Percentiles rank a stretch among this genome's conserved stretches.
Conservation (phyloP, 2,329 filamentous ascomycete species). For the Penicillium sp. region DNA sequence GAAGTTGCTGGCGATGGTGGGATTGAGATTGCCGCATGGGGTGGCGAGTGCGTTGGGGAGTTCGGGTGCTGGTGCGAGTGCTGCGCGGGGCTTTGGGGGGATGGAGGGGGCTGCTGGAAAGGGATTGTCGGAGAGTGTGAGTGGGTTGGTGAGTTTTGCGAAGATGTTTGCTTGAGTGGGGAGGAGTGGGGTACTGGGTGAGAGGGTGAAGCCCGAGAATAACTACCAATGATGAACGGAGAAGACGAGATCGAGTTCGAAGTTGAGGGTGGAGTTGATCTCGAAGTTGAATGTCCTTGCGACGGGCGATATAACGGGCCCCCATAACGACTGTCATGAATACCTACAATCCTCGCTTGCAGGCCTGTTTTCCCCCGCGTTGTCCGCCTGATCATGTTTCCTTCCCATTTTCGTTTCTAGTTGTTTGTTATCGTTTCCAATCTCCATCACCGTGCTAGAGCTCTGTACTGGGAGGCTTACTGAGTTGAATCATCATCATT, state of each 20-base stretch:
- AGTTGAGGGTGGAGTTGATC: background rate
- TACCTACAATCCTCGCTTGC: slow-evolving; percentile 6
- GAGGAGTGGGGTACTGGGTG: background rate
- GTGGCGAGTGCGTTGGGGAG: slow-evolving; percentile 49
- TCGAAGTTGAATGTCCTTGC: background rate
- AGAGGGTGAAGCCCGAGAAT: background rate
- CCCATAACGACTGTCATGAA: slow-evolving; percentile 27
- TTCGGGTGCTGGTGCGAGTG: slow-evolving; percentile 15
- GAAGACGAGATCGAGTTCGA: background rate
- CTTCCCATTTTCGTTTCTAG: background rate
- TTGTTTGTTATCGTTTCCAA: background rate
- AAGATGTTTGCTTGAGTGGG: slow-evolving; percentile 39
- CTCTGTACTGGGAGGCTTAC: slow-evolving; percentile 19
- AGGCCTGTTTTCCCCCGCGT: background rate
- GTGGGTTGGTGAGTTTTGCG: slow-evolving; percentile 37
- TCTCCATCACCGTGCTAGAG: slow-evolving; percentile 1
- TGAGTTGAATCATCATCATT: background rate
- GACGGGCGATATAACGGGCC: background rate
- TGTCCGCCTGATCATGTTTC: slow-evolving; percentile 12
- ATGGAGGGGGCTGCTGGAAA: slow-evolving; percentile 24
- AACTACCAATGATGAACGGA: background rate
- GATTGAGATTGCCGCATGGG: slow-evolving; percentile 70
- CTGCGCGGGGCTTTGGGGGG: slow-evolving; percentile 17
- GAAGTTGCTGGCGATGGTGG: slow-evolving; percentile 76
- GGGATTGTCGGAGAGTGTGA: slow-evolving; percentile 36